A percentile compares a stretch with the other conserved stretches of the same genome.
These are phyloP conservation scores for Huntiella omanensis DNA, from an alignment of 2,329 filamentous ascomycete genomes.

Conservation along the genomic window DNA sequence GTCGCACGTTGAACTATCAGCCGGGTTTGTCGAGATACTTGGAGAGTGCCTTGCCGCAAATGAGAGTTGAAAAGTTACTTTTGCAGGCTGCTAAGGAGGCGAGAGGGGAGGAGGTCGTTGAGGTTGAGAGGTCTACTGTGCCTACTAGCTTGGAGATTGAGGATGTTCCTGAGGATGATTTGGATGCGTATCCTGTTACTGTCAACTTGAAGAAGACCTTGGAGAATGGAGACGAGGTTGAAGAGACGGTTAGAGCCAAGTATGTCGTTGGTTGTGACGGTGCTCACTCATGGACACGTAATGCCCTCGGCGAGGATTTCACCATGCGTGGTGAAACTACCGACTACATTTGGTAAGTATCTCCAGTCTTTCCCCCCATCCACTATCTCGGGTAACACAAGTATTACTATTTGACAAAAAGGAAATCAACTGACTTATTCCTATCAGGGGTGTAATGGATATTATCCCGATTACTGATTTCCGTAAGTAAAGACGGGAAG, in stretches of 20 bases:
- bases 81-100: conserved; percentile 39
- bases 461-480: conserved; percentile 28
- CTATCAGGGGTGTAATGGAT: conserved; percentile 20
- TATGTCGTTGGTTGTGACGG: conserved; percentile 53
- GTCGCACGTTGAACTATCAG: conserved; percentile 43
- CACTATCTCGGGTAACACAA: background rate
- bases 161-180: conserved; percentile 27
- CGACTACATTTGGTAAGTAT: conserved; percentile 24
- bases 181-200: conserved; percentile 38
- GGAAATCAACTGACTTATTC: background rate
- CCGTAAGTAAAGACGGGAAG: conserved; percentile 17
- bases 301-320: conserved; percentile 29
- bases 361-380: background rate
- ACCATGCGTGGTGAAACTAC: conserved; percentile 31
- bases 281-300: conserved; percentile 45
- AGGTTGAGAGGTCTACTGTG: conserved; percentile 40
- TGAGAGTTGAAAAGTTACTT: conserved; percentile 49
- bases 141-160: conserved; percentile 37
- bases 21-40: conserved; percentile 42
- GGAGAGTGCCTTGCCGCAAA: conserved; percentile 52
- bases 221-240: conserved; percentile 36
- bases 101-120: conserved; percentile 24
- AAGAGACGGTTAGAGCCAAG: conserved; percentile 22
- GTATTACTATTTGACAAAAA: conserved; percentile 4
- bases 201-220: conserved; percentile 34